These are phyloP conservation scores for Leccinum glutinopallens DNA, from an alignment of 1,284 basidiomycete genomes.

Conservation along the genomic window DNA sequence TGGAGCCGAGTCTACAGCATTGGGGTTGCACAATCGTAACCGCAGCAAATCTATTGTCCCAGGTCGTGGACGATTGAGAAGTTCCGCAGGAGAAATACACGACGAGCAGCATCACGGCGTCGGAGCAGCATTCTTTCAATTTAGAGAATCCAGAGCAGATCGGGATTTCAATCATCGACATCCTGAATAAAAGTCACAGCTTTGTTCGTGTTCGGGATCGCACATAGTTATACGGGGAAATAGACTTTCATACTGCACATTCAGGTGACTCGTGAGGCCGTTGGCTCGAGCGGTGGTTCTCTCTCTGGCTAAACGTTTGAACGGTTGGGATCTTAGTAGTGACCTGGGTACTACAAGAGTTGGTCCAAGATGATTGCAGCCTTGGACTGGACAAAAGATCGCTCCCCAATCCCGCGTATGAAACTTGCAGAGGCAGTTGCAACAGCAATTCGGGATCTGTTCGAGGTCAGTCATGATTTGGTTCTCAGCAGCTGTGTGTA, in stretches of 20 bases:
- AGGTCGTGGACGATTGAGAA: slow-evolving; percentile 25
- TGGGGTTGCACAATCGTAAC: slow-evolving; percentile 11
- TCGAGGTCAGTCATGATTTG: slow-evolving; percentile 26
- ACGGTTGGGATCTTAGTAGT: slow-evolving; percentile 27
- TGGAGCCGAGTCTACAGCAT: slow-evolving; percentile 7
- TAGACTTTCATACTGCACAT: slow-evolving; percentile 36
- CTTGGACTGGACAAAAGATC: slow-evolving; percentile 34
- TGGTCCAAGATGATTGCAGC: slow-evolving; percentile 35
- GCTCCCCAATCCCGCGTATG: slow-evolving; percentile 37
- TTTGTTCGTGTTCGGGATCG: slow-evolving; percentile 21
- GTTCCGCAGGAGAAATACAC: slow-evolving; percentile 29
- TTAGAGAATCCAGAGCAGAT: slow-evolving; percentile 22
- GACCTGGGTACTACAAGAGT: slow-evolving; percentile 33
- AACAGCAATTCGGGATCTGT: slow-evolving; percentile 40
- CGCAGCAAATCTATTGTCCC: slow-evolving; percentile 4
- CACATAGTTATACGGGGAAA: slow-evolving; percentile 24
- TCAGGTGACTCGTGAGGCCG: too few species aligned
- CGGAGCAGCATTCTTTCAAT: slow-evolving; percentile 19
- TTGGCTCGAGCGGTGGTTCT: background rate
- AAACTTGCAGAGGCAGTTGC: slow-evolving; percentile 45
- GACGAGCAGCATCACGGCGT: slow-evolving; percentile 18
- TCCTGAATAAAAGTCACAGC: slow-evolving; percentile 19
- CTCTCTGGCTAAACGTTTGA: slow-evolving; percentile 1
- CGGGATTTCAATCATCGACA: slow-evolving; percentile 28
- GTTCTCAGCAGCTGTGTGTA: background rate